phyloP scores from a whole-genome alignment of 768 basidiomycete species.

The Myochromella boudieri region DNA sequence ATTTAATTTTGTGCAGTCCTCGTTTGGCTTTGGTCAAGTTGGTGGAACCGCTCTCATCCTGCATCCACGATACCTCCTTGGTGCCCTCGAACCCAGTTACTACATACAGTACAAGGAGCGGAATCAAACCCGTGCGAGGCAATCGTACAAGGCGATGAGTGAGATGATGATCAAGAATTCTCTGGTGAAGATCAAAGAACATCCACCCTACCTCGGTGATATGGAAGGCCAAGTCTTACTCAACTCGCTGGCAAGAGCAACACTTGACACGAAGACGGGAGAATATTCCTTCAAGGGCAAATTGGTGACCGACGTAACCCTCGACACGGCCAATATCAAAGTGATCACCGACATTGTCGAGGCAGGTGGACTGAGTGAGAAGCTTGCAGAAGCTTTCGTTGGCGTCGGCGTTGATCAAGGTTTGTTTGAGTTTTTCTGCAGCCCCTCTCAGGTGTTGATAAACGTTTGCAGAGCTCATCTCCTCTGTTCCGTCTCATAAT shows the following conservation, averaged over 20 bases:
- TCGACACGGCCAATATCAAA: constrained; percentile 68
- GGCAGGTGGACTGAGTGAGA: constrained; percentile 26
- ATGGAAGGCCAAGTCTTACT: constrained; percentile 85
- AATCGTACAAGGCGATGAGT: constrained; percentile 89
- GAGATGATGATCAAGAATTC: constrained; percentile 95
- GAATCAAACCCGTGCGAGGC: constrained; percentile 63
- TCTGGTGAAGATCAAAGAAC: constrained; percentile 92
- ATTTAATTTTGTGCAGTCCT: constrained; percentile 49
- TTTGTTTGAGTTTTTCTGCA: constrained; percentile 27
- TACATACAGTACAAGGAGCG: constrained; percentile 77
- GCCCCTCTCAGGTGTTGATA: constrained; percentile 1
- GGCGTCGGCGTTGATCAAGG: constrained; percentile 93
- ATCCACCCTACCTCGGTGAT: constrained; percentile 84
- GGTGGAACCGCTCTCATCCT: constrained; percentile 89
- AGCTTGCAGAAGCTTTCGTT: constrained; percentile 39
- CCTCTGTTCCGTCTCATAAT: constrained; percentile 87
- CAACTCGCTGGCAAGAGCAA: constrained; percentile 90
- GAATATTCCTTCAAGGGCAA: constrained; percentile 79
- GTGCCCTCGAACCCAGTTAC: constrained; percentile 71
- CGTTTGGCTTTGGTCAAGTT: constrained; percentile 98
- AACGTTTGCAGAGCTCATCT: constrained; percentile 71
- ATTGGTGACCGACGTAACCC: constrained; percentile 48
- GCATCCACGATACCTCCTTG: constrained; percentile 90
- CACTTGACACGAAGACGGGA: constrained; percentile 79
- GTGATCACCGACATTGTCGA: constrained; percentile 58